Conservation (phyloP, 129 eudicot genomes). For the Pittosporum tobira region DNA sequence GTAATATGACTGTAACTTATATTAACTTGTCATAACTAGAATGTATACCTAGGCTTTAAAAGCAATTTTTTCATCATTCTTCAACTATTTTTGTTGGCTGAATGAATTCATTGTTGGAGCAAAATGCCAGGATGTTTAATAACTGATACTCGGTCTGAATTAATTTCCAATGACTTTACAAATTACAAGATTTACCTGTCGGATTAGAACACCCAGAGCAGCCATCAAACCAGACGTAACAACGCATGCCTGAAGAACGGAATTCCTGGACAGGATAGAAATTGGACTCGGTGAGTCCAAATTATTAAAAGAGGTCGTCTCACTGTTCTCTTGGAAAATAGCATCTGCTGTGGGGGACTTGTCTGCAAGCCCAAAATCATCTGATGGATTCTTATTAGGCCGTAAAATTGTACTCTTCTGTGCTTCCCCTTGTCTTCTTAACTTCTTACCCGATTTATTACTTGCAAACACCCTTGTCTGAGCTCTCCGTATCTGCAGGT, state of each 20-base stretch:
- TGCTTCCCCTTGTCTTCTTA: slow-evolving; percentile 31
- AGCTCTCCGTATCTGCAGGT: slow-evolving; percentile 27
- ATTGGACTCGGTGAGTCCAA: slow-evolving; percentile 25
- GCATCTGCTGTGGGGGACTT: slow-evolving; percentile 16
- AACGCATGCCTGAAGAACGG: slow-evolving; percentile 85
- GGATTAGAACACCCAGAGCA: slow-evolving; percentile 48
- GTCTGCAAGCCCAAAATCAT: slow-evolving; percentile 18
- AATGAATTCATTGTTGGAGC: background rate
- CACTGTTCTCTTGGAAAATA: slow-evolving; percentile 6
- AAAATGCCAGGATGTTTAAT: background rate
- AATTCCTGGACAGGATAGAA: slow-evolving; percentile 48
- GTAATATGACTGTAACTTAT: background rate
- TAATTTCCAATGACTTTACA: background rate
- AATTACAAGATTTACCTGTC: slow-evolving; percentile 51
- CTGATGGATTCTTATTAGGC: slow-evolving; percentile 21
- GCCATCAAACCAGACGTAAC: slow-evolving; percentile 61
- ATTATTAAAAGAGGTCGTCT: slow-evolving; percentile 20
- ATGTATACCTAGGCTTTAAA: no score
- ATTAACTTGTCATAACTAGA: background rate
- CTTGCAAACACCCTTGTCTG: slow-evolving; percentile 41
- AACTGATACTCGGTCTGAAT: background rate
- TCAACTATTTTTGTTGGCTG: background rate
- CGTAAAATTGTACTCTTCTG: slow-evolving; percentile 20
- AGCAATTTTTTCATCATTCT: background rate
- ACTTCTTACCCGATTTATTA: slow-evolving; percentile 37